A percentile compares a stretch with the other conserved stretches of the same genome.
phyloP scores from a whole-genome alignment of 768 basidiomycete species.

The Cyclocybe cylindracea region DNA sequence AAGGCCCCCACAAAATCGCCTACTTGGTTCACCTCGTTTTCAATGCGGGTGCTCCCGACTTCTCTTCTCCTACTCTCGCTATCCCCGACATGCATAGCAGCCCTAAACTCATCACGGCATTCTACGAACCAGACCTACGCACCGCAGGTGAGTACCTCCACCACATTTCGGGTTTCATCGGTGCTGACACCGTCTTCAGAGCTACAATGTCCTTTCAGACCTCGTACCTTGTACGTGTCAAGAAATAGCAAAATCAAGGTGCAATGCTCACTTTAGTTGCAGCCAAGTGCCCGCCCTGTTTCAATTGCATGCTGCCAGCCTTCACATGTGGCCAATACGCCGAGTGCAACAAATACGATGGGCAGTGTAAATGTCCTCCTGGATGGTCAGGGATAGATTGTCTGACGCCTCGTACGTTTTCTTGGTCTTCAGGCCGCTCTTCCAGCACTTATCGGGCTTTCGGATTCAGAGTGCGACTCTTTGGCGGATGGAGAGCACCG shows the following conservation, averaged over 20 bases:
- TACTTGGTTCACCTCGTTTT: constrained; percentile 3
- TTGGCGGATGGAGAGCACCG: constrained; percentile 88
- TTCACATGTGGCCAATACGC: constrained; percentile 95
- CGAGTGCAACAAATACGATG: constrained; percentile 87
- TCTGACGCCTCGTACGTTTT: constrained; percentile 77
- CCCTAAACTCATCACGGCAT: constrained; percentile 18
- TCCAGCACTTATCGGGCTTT: constrained; percentile 4
- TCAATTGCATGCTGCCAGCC: constrained; percentile 92
- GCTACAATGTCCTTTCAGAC: constrained; percentile 14
- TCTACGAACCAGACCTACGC: constrained; percentile 19
- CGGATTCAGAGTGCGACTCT: constrained; percentile 82
- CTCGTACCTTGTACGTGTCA: constrained; percentile 15
- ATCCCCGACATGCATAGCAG: constrained; percentile 5
- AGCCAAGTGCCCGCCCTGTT: constrained; percentile 84
- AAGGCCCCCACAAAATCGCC: not conserved
- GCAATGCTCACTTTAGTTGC: not conserved
- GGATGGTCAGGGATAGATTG: constrained; percentile 99
- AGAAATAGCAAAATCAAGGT: not conserved
- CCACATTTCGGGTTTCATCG: not conserved
- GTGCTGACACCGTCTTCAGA: constrained; percentile 9
- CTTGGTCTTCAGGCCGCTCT: not conserved
- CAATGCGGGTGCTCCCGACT: constrained; percentile 10
- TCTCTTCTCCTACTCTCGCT: constrained; percentile 11
- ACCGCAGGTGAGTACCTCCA: constrained; percentile 3
- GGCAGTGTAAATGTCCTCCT: constrained; percentile 94